Evolutionary conservation across 306 rosid species (phyloP), one percentile per base, ranked within the genome.

Genomic region (Dryas drummondii): DNA sequence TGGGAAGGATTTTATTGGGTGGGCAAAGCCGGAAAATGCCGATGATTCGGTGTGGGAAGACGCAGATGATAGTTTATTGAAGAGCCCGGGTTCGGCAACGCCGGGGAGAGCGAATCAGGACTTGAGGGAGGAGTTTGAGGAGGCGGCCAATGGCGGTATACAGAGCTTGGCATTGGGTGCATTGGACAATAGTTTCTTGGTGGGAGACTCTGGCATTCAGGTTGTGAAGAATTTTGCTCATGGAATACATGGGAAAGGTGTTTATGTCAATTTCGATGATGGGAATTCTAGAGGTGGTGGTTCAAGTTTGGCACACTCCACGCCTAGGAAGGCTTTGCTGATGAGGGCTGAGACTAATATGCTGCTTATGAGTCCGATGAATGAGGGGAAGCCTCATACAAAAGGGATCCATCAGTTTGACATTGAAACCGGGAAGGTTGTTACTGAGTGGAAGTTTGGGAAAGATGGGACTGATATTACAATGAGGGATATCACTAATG

Each of bases 11-110:
- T 96, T 92, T 55, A 75, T 92, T 9, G 97, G 87, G 45, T 96
- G 99, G 99, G 91, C 88, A 13, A 90, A 90, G 32, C 99, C 99
- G 0, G 96, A 96, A 66, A 82, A 47, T 5, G 97, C 98, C 0
- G 98, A 96, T 65, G 99, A 96, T 80, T 90, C 98, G 3, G 85
- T 92, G 84, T 96, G 99, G 98, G 97, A 96, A 53, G 99, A 96
- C 52, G 96, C 99, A 0, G 97, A 92, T 13, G 96, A 89, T 51
- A 47, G 77, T 15, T 85, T 92, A 60, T 7, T 72, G 7, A 94
- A 85, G 49, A 94, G 96, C 70, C 97, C 97, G 0, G 83, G 71
- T 7, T 78, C 91, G 2, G 85, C 79, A 2, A 86, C 96, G 0
- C 96, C 89, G 0, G 80, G 79, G 7, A 84, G 96, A 17, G 67